Percentiles rank a stretch among this genome's conserved stretches.
phyloP scores from a whole-genome alignment of 352 stramenopile species.

The Pythium monospermum region DNA sequence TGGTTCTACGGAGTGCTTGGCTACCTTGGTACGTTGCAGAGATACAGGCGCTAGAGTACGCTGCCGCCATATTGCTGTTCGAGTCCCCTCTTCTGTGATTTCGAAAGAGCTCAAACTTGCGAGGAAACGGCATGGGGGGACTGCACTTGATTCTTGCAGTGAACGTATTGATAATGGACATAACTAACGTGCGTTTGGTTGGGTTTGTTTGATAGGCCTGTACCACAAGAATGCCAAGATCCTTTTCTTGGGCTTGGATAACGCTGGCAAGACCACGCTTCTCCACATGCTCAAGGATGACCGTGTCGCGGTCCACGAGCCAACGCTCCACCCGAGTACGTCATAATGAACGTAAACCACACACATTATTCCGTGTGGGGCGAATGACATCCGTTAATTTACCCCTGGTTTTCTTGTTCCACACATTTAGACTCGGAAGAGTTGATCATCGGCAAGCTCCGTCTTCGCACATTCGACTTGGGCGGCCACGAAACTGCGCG shows the following conservation, averaged over 20 bases:
- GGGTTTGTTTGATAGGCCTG: no score
- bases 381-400: background rate
- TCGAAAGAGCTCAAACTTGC: no score
- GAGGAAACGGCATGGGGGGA: no score
- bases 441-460: slow-evolving; percentile 95
- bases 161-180: background rate
- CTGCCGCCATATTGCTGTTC: background rate
- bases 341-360: background rate
- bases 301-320: slow-evolving; percentile 94
- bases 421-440: slow-evolving; percentile 80
- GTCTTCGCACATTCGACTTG: slow-evolving; percentile 99
- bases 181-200: no score
- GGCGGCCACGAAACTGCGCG: slow-evolving; percentile 97
- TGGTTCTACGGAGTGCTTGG: slow-evolving; percentile 95
- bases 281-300: slow-evolving; percentile 99
- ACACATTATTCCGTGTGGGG: no score
- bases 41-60: background rate
- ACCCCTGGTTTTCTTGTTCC: background rate
- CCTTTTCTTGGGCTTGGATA: slow-evolving; percentile 99
- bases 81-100: background rate
- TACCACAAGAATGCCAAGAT: slow-evolving; percentile 99
- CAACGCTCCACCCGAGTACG: slow-evolving; percentile 94
- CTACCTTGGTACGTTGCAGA: slow-evolving; percentile 78
- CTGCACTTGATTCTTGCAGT: no score
- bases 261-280: slow-evolving; percentile 99